phyloP scores from a whole-genome alignment of 2,329 filamentous ascomycete species.

The Corinectria fuckeliana region DNA sequence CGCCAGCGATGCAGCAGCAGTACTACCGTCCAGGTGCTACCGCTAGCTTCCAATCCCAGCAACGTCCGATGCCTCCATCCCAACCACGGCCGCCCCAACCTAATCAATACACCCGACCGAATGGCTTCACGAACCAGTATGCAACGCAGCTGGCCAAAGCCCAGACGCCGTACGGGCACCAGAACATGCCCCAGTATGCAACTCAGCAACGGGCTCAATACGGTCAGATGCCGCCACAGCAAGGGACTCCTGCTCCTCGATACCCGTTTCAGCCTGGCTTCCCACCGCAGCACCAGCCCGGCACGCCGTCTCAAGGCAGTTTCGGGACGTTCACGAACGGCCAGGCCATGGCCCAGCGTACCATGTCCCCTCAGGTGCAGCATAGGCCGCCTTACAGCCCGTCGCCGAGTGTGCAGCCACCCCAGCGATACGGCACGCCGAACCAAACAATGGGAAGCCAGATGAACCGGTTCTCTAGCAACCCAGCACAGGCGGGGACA shows the following conservation, averaged over 20 bases:
- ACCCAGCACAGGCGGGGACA: slow-evolving; percentile 37
- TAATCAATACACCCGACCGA: slow-evolving; percentile 58
- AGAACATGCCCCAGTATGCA: slow-evolving; percentile 56
- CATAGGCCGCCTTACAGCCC: slow-evolving; percentile 48
- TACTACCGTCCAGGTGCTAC: slow-evolving; percentile 50
- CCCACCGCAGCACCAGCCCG: slow-evolving; percentile 45
- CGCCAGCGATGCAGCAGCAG: slow-evolving; percentile 52
- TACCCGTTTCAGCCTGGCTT: slow-evolving; percentile 49
- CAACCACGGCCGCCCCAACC: slow-evolving; percentile 49
- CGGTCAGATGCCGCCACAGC: slow-evolving; percentile 48
- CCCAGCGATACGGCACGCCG: slow-evolving; percentile 43
- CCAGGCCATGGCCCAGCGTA: slow-evolving; percentile 47
- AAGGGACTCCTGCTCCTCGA: slow-evolving; percentile 51
- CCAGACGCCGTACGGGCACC: slow-evolving; percentile 59
- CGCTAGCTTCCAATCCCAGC: slow-evolving; percentile 53
- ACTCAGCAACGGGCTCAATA: slow-evolving; percentile 55
- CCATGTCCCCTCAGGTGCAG: slow-evolving; percentile 53
- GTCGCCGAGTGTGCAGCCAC: slow-evolving; percentile 46
- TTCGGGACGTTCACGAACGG: slow-evolving; percentile 53
- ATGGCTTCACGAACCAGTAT: slow-evolving; percentile 55
- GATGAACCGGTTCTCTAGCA: slow-evolving; percentile 45
- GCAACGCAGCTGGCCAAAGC: slow-evolving; percentile 59
- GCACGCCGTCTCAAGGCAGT: slow-evolving; percentile 46
- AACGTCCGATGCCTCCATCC: slow-evolving; percentile 43
- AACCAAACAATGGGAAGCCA: slow-evolving; percentile 39